phyloP scores from a whole-genome alignment of 176 grass and related monocot species.

The Eragrostis curvula region DNA sequence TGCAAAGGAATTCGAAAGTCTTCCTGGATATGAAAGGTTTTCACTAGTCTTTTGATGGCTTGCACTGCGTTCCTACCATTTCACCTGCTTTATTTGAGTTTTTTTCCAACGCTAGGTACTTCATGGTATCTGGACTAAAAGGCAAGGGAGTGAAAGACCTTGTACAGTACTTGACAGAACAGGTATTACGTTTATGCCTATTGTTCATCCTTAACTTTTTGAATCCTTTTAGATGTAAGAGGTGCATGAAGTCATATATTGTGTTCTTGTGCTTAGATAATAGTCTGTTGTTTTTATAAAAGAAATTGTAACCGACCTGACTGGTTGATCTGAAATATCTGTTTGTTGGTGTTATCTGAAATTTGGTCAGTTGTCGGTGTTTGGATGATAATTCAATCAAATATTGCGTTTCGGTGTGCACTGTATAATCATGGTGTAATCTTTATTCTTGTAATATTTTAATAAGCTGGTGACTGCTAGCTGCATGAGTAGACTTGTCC shows the following conservation, averaged over 20 bases:
- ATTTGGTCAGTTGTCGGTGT: not conserved
- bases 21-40: conserved; percentile 92
- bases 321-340: not conserved
- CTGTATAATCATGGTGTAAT: conserved; percentile 1
- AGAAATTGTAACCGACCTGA: not conserved
- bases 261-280: not conserved
- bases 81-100: conserved; percentile 38
- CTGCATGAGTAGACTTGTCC: not conserved
- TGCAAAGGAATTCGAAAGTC: conserved; percentile 91
- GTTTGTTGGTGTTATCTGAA: not conserved
- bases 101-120: conserved; percentile 64
- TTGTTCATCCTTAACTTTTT: not conserved
- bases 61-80: conserved; percentile 25
- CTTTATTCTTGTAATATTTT: conserved; percentile 6
- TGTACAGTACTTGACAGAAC: conserved; percentile 81
- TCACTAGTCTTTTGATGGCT: not conserved
- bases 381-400: not conserved
- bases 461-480: not conserved
- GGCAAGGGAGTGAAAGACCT: conserved; percentile 95
- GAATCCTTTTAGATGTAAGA: not conserved
- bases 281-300: not conserved
- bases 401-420: not conserved
- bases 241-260: not conserved
- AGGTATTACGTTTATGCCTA: conserved; percentile 53
- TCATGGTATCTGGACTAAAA: conserved; percentile 96